A percentile compares a stretch with the other conserved stretches of the same genome.
phyloP scores from a whole-genome alignment of 768 basidiomycete species.

The Artomyces pyxidatus region DNA sequence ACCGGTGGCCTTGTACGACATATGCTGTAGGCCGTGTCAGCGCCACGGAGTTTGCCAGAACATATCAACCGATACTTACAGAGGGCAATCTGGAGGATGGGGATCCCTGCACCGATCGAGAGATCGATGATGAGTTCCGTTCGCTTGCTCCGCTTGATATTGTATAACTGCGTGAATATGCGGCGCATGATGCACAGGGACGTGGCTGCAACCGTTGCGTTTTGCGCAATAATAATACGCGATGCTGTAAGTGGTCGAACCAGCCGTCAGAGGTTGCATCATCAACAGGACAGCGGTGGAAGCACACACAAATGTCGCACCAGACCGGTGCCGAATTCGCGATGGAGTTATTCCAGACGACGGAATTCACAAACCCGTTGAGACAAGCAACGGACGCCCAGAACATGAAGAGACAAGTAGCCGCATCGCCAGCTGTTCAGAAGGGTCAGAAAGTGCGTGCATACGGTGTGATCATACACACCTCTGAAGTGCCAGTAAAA shows the following conservation, averaged over 20 bases:
- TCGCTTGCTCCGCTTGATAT: constrained; percentile 22
- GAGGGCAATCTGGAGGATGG: constrained; percentile 2
- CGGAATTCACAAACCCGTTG: constrained; percentile 52
- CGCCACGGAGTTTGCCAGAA: too few species aligned
- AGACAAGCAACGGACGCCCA: constrained; percentile 59
- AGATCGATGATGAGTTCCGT: constrained; percentile 24
- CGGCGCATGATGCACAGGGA: constrained; percentile 42
- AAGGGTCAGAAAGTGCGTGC: too few species aligned
- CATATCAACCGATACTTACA: constrained; percentile 5
- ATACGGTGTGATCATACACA: too few species aligned
- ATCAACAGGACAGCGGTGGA: not conserved
- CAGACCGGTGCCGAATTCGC: constrained; percentile 37
- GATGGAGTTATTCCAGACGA: constrained; percentile 59
- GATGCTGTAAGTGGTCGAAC: constrained; percentile 23
- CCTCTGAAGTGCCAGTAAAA: too few species aligned
- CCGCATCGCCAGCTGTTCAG: constrained; percentile 67
- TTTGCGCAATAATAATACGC: constrained; percentile 26
- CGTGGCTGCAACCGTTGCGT: constrained; percentile 30
- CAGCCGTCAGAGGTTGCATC: not conserved
- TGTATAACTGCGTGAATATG: constrained; percentile 28
- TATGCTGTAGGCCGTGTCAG: too few species aligned
- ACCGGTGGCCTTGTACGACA: constrained; percentile 57
- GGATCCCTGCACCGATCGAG: constrained; percentile 21
- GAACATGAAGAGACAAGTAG: constrained; percentile 63
- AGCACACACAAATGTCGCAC: constrained; percentile 47